Base-by-base conservation (phyloP, 108 stramenopile species). In the Skeletonema marinoi region DNA sequence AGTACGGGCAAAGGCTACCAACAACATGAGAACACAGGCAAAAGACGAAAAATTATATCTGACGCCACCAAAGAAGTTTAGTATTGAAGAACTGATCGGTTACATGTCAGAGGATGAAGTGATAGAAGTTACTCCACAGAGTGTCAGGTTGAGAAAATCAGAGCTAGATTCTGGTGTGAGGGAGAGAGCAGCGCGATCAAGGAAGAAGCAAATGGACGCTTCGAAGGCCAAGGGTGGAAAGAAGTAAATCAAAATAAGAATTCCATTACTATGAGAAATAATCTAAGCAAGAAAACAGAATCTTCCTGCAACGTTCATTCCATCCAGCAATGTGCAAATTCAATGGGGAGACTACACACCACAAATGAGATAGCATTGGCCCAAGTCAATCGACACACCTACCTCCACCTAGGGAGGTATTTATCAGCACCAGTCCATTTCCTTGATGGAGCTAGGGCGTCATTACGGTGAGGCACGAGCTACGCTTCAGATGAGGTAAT, bases 61-160 rank as follows among this genome's bases (percentile, higher is more conserved):
- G 16, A 66, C 92, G 31, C 96, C 96, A 8, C 96, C 98, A 1
- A 88, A 92, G 66, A 79, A 87, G 42, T 82, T 97, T 81, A 88
- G 84, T 32, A 87, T 99, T 19, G 99, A 99, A 82, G 96, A 97
- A 74, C 78, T 98, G 30, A 97, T 99, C 67, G 97, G 97, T 10
- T 96, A 96, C 82, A 95, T 98, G 88, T 71, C 75, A 32, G 91
- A 96, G 36, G 98, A 99, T 80, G 98, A 99, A 85, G 90, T 97
- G 66, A 85, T 99, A 59, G 98, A 99, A 85, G 93, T 97, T 12
- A 99, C 98, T 9, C 98, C 98, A n/a, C 44, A 69, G 16, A 87
- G 71, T 65, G 86, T 99, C 4, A 90, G 98, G 25, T 86, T 98
- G 60, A 85, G 98, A 19, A 99, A 99, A 74, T 50, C 68, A 16